Conservation (phyloP, 2,329 filamentous ascomycete genomes). For the Sporothrix inflata region DNA sequence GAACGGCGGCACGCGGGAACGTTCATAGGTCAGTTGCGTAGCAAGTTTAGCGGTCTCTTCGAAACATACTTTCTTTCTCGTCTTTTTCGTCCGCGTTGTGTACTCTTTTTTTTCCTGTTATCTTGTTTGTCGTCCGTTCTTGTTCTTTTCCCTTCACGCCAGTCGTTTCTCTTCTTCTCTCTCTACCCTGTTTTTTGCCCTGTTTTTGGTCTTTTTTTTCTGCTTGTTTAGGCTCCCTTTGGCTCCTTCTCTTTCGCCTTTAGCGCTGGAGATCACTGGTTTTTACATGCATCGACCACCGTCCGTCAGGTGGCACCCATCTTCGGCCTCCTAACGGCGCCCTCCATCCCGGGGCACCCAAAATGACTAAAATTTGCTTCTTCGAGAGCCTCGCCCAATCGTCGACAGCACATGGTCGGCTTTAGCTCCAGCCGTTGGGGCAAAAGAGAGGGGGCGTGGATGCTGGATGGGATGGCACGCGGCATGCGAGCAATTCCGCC, state of each 20-base stretch:
- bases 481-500: constrained; percentile 6
- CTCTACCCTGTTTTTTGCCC: not conserved
- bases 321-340: not conserved
- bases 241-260: constrained; percentile 15
- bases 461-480: constrained; percentile 14
- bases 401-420: constrained; percentile 28
- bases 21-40: not conserved
- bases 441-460: too few relatives aligned
- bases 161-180: not conserved
- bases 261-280: constrained; percentile 20
- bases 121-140: not conserved
- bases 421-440: constrained; percentile 11
- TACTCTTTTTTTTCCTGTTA: not conserved
- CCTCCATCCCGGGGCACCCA: not conserved
- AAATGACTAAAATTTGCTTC: constrained; percentile 1
- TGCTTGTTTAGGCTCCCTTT: not conserved
- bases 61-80: not conserved
- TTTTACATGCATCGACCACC: not conserved
- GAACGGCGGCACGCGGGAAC: constrained; percentile 1
- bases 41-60: not conserved
- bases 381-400: constrained; percentile 30
- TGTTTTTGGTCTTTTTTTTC: not conserved
- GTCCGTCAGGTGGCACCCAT: not conserved
- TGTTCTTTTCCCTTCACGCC: not conserved
- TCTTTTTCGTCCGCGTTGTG: not conserved